These are phyloP conservation scores for Phlebiopsis gigantea DNA, from an alignment of 768 basidiomycete species.

Conservation along the genomic window DNA sequence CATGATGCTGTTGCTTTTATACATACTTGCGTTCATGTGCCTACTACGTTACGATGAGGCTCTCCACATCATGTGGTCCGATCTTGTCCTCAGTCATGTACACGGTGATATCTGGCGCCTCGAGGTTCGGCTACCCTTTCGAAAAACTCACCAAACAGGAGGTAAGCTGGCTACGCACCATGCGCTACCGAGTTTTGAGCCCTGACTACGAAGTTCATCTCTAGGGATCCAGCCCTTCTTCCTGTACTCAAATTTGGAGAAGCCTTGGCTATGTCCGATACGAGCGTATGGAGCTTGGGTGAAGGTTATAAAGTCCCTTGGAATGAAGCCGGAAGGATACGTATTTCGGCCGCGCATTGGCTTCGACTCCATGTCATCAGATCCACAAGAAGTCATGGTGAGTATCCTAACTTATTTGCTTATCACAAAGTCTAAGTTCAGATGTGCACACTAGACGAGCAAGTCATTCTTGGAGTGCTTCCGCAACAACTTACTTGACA, in stretches of 20 bases:
- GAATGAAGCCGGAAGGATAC: conserved; percentile 6
- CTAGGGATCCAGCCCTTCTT: conserved; percentile 18
- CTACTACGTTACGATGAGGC: conserved; percentile 23
- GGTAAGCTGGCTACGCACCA: conserved; percentile 9
- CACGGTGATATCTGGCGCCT: not conserved
- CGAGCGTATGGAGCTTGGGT: conserved; percentile 20
- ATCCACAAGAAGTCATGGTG: conserved; percentile 5
- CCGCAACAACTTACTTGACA: conserved; percentile 21
- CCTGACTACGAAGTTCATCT: not conserved
- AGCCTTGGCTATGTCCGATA: conserved; percentile 16
- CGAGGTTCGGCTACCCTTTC: conserved; percentile 12
- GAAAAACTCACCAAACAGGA: conserved; percentile 20
- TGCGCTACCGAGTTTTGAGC: not conserved
- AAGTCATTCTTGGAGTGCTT: not conserved
- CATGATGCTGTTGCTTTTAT: conserved; percentile 19
- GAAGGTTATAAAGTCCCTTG: not conserved
- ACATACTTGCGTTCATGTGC: conserved; percentile 18
- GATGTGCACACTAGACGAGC: not conserved
- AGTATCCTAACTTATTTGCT: not conserved
- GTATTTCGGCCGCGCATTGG: conserved; percentile 12
- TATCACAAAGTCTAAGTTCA: not conserved
- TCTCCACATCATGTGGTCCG: conserved; percentile 17
- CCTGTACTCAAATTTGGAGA: conserved; percentile 10
- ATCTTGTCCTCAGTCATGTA: conserved; percentile 4
- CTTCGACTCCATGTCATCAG: conserved; percentile 1